Conservation (phyloP, 1,284 basidiomycete species). For the Neolentinus lepideus region DNA sequence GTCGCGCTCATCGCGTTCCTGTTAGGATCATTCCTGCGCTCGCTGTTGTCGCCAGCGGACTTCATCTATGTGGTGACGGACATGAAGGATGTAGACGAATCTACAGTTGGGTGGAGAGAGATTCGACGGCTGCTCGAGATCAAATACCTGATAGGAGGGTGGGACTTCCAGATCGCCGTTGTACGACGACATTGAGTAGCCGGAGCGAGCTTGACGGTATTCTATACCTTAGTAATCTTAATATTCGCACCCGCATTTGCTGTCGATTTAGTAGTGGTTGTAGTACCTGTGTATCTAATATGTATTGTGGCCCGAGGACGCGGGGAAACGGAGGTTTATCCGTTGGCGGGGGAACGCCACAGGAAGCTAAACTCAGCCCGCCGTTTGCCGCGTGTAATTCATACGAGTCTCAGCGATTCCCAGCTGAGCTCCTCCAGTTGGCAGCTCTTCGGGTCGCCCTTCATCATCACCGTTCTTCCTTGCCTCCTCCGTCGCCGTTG, state of each 20-base stretch:
- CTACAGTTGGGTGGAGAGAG: constrained; percentile 69
- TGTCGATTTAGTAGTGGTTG: neutral
- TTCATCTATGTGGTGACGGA: constrained; percentile 77
- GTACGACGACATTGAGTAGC: constrained; percentile 54
- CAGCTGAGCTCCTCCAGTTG: neutral
- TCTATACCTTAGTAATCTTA: constrained; percentile 2
- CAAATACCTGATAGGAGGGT: constrained; percentile 70
- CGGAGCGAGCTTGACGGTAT: neutral
- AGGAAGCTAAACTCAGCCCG: neutral
- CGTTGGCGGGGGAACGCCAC: neutral
- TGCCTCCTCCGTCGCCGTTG: neutral
- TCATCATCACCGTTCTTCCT: neutral
- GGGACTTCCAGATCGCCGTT: constrained; percentile 78
- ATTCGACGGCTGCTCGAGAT: constrained; percentile 74
- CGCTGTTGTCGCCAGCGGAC: constrained; percentile 84
- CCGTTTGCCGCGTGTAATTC: constrained; percentile 1
- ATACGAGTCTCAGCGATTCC: neutral
- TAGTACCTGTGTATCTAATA: neutral
- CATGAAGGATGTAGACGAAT: constrained; percentile 41
- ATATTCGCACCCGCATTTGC: neutral
- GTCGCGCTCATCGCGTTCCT: constrained; percentile 86
- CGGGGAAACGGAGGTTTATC: neutral
- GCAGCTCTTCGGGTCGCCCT: neutral
- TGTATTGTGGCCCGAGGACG: neutral
- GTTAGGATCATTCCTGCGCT: constrained; percentile 84